Evolutionary conservation across 1,139 yeast species (phyloP).

Genomic region (Sugiyamaella sp.): DNA sequence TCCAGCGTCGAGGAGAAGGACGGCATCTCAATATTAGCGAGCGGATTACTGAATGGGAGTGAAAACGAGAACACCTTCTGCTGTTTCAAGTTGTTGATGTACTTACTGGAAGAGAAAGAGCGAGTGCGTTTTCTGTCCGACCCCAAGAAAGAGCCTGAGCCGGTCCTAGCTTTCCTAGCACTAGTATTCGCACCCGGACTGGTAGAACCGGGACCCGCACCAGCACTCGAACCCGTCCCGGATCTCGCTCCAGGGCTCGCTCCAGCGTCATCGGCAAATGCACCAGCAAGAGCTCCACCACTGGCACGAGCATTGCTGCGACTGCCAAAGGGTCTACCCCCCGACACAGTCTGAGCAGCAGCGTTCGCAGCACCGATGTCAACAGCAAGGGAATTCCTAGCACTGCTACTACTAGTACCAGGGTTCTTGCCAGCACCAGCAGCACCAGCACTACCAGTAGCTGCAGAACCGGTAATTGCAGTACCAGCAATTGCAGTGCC

Average conservation of each 20-base stretch:
- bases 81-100: constrained; percentile 20
- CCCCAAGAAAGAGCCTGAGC: neutral
- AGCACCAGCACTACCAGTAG: neutral
- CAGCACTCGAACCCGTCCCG: too few species aligned
- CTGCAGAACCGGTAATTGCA: neutral
- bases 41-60: constrained; percentile 39
- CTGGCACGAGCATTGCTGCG: too few species aligned
- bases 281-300: too few species aligned
- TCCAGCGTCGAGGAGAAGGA: constrained; percentile 10
- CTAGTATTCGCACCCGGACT: too few species aligned
- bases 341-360: too few species aligned
- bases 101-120: constrained; percentile 15
- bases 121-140: constrained; percentile 1
- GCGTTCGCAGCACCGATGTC: too few species aligned
- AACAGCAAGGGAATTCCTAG: too few species aligned
- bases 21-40: constrained; percentile 35
- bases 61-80: constrained; percentile 38
- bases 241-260: too few species aligned
- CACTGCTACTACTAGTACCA: constrained; percentile 14
- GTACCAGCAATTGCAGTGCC: neutral
- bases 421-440: constrained; percentile 17
- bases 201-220: too few species aligned
- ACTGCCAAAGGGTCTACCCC: too few species aligned
- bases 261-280: too few species aligned
- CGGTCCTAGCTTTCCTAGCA: neutral